Percentiles rank a stretch among this genome's conserved stretches.
Evolutionary conservation across 2,329 filamentous ascomycete genomes (phyloP).

Genomic region (Alternaria alternata): DNA sequence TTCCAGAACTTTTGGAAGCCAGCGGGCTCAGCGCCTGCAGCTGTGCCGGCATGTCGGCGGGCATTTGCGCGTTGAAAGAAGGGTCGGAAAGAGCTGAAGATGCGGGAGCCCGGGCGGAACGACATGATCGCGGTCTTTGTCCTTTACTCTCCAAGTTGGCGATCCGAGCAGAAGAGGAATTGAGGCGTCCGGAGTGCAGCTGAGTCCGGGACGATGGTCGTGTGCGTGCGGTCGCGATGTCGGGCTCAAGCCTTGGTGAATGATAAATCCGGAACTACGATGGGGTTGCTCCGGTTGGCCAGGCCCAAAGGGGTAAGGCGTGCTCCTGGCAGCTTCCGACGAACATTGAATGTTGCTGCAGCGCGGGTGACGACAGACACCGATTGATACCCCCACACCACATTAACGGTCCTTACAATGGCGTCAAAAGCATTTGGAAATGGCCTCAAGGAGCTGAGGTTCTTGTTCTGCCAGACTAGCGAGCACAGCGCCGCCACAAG

Average conservation of each 20-base stretch:
- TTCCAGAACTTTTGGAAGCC: conserved; percentile 74
- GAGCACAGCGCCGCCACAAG: conserved; percentile 88
- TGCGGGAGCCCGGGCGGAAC: conserved; percentile 66
- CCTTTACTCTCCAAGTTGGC: conserved; percentile 7
- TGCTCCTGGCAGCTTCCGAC: conserved; percentile 25
- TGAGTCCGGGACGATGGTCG: conserved; percentile 5
- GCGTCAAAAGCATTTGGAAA: conserved; percentile 88
- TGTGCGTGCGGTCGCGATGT: conserved; percentile 21
- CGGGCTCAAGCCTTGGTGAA: conserved; percentile 24
- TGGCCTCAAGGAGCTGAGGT: conserved; percentile 91
- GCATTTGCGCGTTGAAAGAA: conserved; percentile 61
- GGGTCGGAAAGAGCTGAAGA: conserved; percentile 62
- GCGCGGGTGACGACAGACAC: conserved; percentile 18
- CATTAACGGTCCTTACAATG: conserved; percentile 65
- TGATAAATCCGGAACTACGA: conserved; percentile 36
- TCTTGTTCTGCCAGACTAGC: conserved; percentile 94
- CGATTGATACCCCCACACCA: conserved; percentile 25
- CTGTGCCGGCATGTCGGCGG: conserved; percentile 75
- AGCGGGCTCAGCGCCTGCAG: conserved; percentile 59
- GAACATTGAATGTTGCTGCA: conserved; percentile 21
- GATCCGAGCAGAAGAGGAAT: conserved; percentile 50
- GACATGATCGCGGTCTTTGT: conserved; percentile 55
- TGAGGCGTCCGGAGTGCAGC: conserved; percentile 10
- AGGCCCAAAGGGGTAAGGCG: conserved; percentile 17
- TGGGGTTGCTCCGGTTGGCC: conserved; percentile 35